phyloP scores from a whole-genome alignment of 345 rosid genomes.

The Raphanus raphanistrum region DNA sequence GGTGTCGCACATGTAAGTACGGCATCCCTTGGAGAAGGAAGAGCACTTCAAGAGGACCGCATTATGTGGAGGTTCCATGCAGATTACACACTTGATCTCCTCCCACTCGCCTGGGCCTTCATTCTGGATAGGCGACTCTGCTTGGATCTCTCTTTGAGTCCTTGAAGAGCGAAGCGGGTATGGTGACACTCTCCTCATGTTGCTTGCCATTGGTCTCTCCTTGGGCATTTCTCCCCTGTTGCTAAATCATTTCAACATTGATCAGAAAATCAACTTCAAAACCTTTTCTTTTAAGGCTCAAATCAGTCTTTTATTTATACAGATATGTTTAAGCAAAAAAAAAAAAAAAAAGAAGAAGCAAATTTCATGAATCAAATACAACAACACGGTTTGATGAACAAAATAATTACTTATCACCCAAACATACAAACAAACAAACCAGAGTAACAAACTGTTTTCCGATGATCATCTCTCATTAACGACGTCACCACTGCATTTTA shows the following conservation, averaged over 20 bases:
- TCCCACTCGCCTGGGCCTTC: slow-evolving; percentile 54
- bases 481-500: background rate
- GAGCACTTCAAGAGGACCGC: slow-evolving; percentile 88
- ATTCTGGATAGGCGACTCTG: background rate
- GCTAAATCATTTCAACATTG: background rate
- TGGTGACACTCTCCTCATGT: slow-evolving; percentile 18
- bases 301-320: background rate
- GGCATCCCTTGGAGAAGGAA: slow-evolving; percentile 78
- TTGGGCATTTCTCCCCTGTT: background rate
- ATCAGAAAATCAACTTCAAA: background rate
- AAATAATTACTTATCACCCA: background rate
- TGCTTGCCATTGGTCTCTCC: background rate
- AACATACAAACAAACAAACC: background rate
- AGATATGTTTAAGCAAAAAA: background rate
- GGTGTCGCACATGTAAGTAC: slow-evolving; percentile 92
- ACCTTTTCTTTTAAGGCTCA: background rate
- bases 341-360: background rate
- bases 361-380: background rate
- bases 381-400: background rate
- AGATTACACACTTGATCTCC: slow-evolving; percentile 75
- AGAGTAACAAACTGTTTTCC: background rate
- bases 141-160: background rate
- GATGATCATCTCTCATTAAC: background rate
- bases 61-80: slow-evolving; percentile 87
- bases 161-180: slow-evolving; percentile 30